Evolutionary conservation across 495 filamentous ascomycete species (phyloP).

Genomic region (Beverwykella pulmonaria): DNA sequence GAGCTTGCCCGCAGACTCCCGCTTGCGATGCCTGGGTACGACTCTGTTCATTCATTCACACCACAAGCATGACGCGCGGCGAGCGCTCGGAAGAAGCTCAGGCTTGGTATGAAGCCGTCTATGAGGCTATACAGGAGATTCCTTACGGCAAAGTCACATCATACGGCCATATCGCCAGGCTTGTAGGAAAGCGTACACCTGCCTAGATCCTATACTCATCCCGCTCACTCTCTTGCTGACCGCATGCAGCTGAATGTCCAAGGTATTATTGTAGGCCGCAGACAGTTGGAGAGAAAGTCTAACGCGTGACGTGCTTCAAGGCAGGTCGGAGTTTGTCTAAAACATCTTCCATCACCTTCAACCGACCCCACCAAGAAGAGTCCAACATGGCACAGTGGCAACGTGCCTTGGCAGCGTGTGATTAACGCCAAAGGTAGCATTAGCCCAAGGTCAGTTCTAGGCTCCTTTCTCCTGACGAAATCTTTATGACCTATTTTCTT

Average conservation of each 20-base stretch:
- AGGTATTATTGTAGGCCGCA: constrained; percentile 34
- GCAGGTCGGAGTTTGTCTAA: constrained; percentile 86
- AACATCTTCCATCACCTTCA: constrained; percentile 67
- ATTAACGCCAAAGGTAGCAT: constrained; percentile 85
- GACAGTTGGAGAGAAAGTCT: constrained; percentile 3
- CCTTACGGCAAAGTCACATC: constrained; percentile 80
- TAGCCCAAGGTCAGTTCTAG: constrained; percentile 67
- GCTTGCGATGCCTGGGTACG: no score
- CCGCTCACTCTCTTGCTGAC: constrained; percentile 15
- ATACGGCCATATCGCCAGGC: constrained; percentile 83
- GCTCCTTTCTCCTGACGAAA: constrained; percentile 6
- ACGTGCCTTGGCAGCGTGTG: constrained; percentile 93
- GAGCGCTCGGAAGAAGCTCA: constrained; percentile 79
- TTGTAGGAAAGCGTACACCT: constrained; percentile 78
- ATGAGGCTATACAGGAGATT: constrained; percentile 80
- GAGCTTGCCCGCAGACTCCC: background rate
- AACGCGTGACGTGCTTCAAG: constrained; percentile 40
- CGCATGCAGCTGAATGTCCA: constrained; percentile 47
- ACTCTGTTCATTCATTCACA: background rate
- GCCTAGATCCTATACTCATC: background rate
- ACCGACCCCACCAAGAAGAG: constrained; percentile 43
- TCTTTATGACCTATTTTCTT: background rate
- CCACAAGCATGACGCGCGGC: constrained; percentile 26
- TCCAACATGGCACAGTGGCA: constrained; percentile 63
- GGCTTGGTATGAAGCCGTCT: constrained; percentile 82